Base-by-base conservation (phyloP, 768 basidiomycete species). In the Rossbeevera mucosa region DNA sequence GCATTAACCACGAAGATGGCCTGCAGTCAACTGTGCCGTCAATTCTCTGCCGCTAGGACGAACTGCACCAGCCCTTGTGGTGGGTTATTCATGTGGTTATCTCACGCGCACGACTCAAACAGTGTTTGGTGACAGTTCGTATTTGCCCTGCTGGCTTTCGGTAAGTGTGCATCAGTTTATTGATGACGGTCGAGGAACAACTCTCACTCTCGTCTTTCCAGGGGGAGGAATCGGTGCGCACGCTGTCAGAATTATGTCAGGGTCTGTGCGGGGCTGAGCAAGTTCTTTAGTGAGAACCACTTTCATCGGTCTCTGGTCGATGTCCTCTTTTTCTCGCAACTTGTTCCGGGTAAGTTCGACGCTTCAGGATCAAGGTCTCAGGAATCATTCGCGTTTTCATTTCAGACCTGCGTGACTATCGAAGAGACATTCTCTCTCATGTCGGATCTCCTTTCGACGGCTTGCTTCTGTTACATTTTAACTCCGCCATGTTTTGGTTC, bases 361-460 rank as follows among this genome's bases (percentile, higher is more conserved):
- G n/a, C 14, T 46, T 9, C 44, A 36, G 33, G 9, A 21, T 42
- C 41, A 7, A 22, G n/a, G 41, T 20, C 25, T 22, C 18, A 12
- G n/a, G 40, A 21, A 16, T 25, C 18, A 54, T 31, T 13, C 44
- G 13, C n/a, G 6, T 18, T 41, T 21, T 21, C 31, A 21, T 38
- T 43, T 49, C 29, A 59, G 52, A 47, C 28, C 6, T 22, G 51
- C 21, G 28, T 58, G 22, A 55, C 38, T 6, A 30, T 52, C 16
- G 60, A 58, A 26, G 59, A 61, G 30, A 48, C 56, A 6, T 58
- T 30, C 44, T 51, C 56, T 30, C 52, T 60, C 24, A 31, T 43
- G 20, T 53, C 60, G 3, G 51, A 61, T 45, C 21, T 61, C 24
- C 50, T 61, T 44, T 43, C 56, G 25, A 52, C 59, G 9, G 44